Conservation (phyloP, 192 early-diverging fungal genomes). For the Rhizophagus clarus region DNA sequence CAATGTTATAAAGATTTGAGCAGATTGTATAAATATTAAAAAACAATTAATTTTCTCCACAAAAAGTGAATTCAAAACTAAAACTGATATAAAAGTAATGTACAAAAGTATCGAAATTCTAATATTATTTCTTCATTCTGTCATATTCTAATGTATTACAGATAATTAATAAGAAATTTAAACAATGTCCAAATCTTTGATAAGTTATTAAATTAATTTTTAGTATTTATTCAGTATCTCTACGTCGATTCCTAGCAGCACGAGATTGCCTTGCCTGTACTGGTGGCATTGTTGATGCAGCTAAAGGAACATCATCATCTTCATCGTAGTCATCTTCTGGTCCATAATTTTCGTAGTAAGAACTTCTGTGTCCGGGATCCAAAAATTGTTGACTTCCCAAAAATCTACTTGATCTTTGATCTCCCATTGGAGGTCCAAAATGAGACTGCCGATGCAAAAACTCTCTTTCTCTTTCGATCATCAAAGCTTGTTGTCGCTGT, state of each 20-base stretch:
- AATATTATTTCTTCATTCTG: no score
- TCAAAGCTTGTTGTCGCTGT: constrained; percentile 13
- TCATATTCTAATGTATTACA: no score
- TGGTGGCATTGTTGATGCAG: not conserved
- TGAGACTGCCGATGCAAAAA: not conserved
- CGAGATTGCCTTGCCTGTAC: not conserved
- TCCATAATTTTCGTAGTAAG: constrained; percentile 20
- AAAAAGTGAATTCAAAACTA: no score
- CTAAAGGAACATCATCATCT: constrained; percentile 29
- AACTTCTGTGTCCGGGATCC: constrained; percentile 9
- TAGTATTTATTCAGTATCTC: constrained; percentile 17
- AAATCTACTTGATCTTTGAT: constrained; percentile 19
- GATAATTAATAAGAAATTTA: no score
- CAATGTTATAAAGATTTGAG: no score
- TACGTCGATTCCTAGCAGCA: not conserved
- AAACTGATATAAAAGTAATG: not conserved
- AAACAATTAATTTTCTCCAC: no score
- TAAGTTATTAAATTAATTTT: not conserved
- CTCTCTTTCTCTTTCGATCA: constrained; percentile 14
- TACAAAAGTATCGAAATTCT: not conserved
- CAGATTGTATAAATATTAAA: no score
- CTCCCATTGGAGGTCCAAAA: not conserved
- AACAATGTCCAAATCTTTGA: not conserved
- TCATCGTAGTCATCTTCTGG: not conserved
- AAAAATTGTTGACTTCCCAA: constrained; percentile 20